Base-by-base conservation (phyloP, 768 basidiomycete genomes). In the Asterophora lycoperdoides region DNA sequence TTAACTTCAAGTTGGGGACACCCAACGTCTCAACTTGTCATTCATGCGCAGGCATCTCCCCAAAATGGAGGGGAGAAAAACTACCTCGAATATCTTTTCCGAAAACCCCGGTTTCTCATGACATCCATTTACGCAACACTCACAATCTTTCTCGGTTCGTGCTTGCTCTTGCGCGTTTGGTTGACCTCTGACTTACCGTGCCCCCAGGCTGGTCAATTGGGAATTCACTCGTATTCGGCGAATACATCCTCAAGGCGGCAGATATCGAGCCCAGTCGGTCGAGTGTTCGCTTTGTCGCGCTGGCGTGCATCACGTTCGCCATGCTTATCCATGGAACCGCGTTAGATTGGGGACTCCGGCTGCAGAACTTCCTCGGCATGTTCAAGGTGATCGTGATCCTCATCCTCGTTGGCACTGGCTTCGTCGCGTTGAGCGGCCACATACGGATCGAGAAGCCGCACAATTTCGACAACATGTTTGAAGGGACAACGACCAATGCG, bases 51-150 rank as follows among this genome's bases (percentile, higher is more conserved):
- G 80, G 82, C 75, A 10, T 61, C 86, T 1, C 84, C 84, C 1
- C 68, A 72, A 14, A 84, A 72, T 40, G 84, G 84, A 9, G 85
- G 80, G n/a, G 84, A 86, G 64, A 85, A 85, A 62, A 83, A 78
- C 38, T 87, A 86, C 55, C 67, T 86, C 41, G 81, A 84, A 55
- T 84, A 74, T 56, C 64, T 84, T 17, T 85, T 73, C 61, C 68
- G 73, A 38, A 72, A 68, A 32, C 84, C 84, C 10, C 74, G 68
- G 43, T 79, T 75, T 48, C 68, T 87, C 53, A 70, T 70, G 10
- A 79, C 80, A 15, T 82, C 76, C 43, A 56, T 79, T 35, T 85
- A 76, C 52, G 77, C 79, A 9, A 65, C 73, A 10, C 80, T 80
- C 54, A 75, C 72, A 1, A 55, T 81, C 1, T 63, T 81, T n/a